Conservation (phyloP, 108 stramenopile species). For the Nannochloropsis salina region DNA sequence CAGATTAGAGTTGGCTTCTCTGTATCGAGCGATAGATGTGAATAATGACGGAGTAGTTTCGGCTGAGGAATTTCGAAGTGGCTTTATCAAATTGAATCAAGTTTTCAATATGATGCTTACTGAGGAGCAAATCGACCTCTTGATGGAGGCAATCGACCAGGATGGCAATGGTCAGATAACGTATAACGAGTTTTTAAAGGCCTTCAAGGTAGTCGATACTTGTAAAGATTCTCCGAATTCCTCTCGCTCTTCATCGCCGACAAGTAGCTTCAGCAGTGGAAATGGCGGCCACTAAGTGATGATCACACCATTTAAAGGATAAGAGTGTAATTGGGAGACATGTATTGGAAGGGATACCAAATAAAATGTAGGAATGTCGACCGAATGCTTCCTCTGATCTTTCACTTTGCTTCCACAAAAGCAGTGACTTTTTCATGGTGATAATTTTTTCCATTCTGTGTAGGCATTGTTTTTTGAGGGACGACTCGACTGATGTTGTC, state of each 20-base stretch:
- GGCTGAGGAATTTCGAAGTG: conserved; percentile 45
- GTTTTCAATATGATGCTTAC: conserved; percentile 49
- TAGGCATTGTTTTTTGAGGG: no score
- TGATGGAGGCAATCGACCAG: conserved; percentile 52
- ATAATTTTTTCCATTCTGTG: no score
- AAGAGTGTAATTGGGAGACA: no score
- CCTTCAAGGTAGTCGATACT: conserved; percentile 48
- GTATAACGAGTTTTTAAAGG: conserved; percentile 55
- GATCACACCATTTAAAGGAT: no score
- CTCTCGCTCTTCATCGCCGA: background rate
- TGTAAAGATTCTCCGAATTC: background rate
- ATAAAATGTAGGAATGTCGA: no score
- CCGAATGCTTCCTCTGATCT: no score
- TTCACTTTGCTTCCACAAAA: no score
- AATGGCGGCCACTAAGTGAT: no score
- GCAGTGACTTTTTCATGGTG: no score
- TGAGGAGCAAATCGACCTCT: conserved; percentile 46
- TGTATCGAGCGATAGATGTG: conserved; percentile 53
- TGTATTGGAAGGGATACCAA: no score
- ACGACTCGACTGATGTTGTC: no score
- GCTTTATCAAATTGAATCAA: conserved; percentile 47
- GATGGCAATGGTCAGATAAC: conserved; percentile 53
- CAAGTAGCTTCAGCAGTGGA: background rate
- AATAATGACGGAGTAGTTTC: conserved; percentile 45
- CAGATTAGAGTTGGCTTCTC: conserved; percentile 48